These are phyloP conservation scores for Santalum album DNA, from an alignment of 164 flowering plant genomes.

Conservation along the genomic window DNA sequence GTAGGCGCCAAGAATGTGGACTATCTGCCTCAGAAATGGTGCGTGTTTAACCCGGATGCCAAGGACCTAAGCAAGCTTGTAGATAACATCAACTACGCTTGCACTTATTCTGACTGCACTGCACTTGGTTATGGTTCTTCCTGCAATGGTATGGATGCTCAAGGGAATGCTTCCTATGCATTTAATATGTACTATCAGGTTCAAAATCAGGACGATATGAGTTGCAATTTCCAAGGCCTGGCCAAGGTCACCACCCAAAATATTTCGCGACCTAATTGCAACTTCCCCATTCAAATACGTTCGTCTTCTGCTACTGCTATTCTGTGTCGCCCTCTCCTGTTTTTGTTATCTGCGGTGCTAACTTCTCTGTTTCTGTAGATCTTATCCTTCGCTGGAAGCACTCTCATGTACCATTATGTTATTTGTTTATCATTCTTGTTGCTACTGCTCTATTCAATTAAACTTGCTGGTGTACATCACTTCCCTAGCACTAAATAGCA, in stretches of 20 bases:
- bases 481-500: too few relatives aligned
- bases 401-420: too few relatives aligned
- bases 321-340: neutral
- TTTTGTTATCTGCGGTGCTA: neutral
- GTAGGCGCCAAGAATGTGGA: slow-evolving; percentile 25
- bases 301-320: slow-evolving; percentile 9
- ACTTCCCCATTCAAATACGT: slow-evolving; percentile 32
- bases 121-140: slow-evolving; percentile 38
- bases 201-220: slow-evolving; percentile 23
- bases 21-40: slow-evolving; percentile 31
- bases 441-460: too few relatives aligned
- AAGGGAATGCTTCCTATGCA: slow-evolving; percentile 40
- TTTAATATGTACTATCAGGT: slow-evolving; percentile 42
- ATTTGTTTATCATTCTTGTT: too few relatives aligned
- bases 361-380: neutral
- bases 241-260: slow-evolving; percentile 27
- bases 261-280: slow-evolving; percentile 29
- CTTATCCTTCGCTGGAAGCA: too few relatives aligned
- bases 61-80: slow-evolving; percentile 21
- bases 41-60: slow-evolving; percentile 25
- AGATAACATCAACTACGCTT: slow-evolving; percentile 33
- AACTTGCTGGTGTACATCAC: too few relatives aligned
- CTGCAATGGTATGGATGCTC: slow-evolving; percentile 27
- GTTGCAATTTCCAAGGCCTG: slow-evolving; percentile 38
- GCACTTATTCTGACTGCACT: slow-evolving; percentile 37